Evolutionary conservation across 495 filamentous ascomycete species (phyloP), one percentile per base, ranked within the genome.

Genomic region (Glarea lozoyensis): DNA sequence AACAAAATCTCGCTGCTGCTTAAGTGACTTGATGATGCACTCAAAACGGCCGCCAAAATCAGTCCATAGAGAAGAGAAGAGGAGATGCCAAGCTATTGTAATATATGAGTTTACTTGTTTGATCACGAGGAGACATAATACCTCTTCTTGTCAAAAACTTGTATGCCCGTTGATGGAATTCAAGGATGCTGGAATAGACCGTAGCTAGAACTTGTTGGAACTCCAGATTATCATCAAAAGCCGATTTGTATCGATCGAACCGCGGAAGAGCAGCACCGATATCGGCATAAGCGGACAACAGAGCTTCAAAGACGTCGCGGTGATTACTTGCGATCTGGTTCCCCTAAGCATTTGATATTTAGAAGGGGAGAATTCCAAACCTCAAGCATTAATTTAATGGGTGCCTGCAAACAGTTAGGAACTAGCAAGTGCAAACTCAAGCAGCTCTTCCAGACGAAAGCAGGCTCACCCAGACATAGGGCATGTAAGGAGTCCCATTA

Each of bases 151-250:
- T 3, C 3, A 41, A 41, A 25, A 41, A 41, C 30, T 41, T 41
- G 38, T 41, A 41, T 41, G 38, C 38, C 2, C 38, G 38, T 41
- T 41, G 38, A 17, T 41, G 38, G 23, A 41, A 41, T 29, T 41
- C 38, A 1, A 41, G 38, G 10, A 41, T 41, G 27, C n/a, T 30
- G 9, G 38, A 18, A 15, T 41, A 41, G 27, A 41, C 38, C 30
- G 38, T 16, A 41, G 38, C 38, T 1, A 41, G 38, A 15, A 41
- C 38, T 22, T 41, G 24, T 25, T 41, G 38, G 30, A 41, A 41
- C 19, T 41, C 38, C 10, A 25, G 23, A 30, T 41, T 41, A 41
- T 41, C 13, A 25, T 13, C 38, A 25, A 41, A 41, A 2, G 38
- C 24, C 38, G 27, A 15, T 25, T 25, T 41, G 24, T 41, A 41